Evolutionary conservation across 2,329 filamentous ascomycete genomes (phyloP), one percentile per base, ranked within the genome.

Genomic region (Talaromyces sp.): DNA sequence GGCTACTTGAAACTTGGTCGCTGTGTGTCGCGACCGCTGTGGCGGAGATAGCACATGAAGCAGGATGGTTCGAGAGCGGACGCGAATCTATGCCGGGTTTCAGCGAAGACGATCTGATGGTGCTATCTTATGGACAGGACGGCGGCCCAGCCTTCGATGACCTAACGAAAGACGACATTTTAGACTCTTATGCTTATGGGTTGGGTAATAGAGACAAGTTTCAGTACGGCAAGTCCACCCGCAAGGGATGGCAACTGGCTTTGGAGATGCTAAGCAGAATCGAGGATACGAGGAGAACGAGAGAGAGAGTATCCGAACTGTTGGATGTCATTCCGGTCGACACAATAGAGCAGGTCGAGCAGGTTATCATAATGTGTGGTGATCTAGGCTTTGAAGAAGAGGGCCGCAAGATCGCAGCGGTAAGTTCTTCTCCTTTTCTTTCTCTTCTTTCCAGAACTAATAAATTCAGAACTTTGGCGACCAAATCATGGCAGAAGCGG

Each of bases 241-340:
- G 83, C 41, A 88, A 92, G 66, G 92, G 93, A 9, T 97, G 93
- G 93, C 91, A 97, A 76, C 77, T 97, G 69, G 89, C 92, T 0
- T 86, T 97, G 50, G 86, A 91, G 62, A 84, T 96, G 11, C 80
- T 97, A 52, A 90, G 89, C 10, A 86, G 93, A 58, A 83, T 97
- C 70, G 89, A 96, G 69, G 86, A 92, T 61, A 80, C 83, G 0
- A 80, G 85, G 54, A 83, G 85, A 55, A 90, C 90, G 8, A 88
- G 90, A 69, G 84, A 88, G 64, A 87, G 87, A 61, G 89, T 97
- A 11, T 83, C 86, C 46, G 84, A 88, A 61, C 78, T 97, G 63
- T 80, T 97, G 50, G 84, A 88, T 59, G 80, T 87, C 24, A 79
- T 97, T n/a, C 81, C 88, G 43, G 81, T 93, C 21, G 82, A 88